phyloP scores from a whole-genome alignment of 371 early-diverging fungal species.

The Rhizopus arrhizus region DNA sequence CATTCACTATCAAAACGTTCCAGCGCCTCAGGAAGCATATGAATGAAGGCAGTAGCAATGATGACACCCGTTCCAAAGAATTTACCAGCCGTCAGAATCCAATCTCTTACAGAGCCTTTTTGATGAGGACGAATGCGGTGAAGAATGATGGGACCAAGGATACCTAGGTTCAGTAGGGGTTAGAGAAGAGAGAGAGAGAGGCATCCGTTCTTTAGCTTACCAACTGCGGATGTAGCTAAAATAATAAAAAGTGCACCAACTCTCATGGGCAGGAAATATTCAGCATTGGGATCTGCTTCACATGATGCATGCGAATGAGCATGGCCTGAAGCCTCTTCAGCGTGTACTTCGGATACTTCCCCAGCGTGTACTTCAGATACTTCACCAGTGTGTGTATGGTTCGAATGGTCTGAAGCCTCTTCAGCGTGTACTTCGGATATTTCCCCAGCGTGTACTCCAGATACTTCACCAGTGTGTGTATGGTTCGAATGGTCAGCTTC shows the following conservation, averaged over 20 bases:
- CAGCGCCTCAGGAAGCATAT: constrained; percentile 57
- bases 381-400: not conserved
- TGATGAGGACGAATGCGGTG: constrained; percentile 26
- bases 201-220: constrained; percentile 12
- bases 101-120: constrained; percentile 22
- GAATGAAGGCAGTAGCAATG: constrained; percentile 78
- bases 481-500: not conserved
- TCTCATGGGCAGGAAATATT: constrained; percentile 28
- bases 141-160: constrained; percentile 30
- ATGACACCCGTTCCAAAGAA: constrained; percentile 79
- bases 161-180: constrained; percentile 14
- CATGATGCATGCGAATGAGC: constrained; percentile 20
- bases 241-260: constrained; percentile 34
- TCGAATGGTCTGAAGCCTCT: not conserved
- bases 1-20: constrained; percentile 39
- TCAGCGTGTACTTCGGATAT: not conserved
- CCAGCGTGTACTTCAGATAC: constrained; percentile 1
- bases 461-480: not conserved
- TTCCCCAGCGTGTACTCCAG: not conserved
- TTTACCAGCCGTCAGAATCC: constrained; percentile 31
- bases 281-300: constrained; percentile 8
- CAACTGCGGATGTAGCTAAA: constrained; percentile 30
- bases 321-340: constrained; percentile 1
- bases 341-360: not conserved
- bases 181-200: not conserved